Evolutionary conservation across 257 asterid genomes (phyloP).

Genomic region (Nicotiana benthamiana): DNA sequence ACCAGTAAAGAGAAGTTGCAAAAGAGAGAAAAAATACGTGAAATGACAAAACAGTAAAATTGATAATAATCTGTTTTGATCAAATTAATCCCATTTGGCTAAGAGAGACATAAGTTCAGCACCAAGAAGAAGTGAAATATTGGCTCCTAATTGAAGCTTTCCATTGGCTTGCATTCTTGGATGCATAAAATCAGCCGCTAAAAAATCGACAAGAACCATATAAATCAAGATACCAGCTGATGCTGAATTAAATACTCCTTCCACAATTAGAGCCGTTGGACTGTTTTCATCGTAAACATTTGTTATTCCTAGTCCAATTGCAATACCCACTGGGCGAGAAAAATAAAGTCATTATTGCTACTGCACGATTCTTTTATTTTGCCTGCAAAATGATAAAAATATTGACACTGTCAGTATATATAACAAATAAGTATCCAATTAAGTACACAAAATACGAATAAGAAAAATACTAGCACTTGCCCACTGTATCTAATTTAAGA

Average conservation of each 20-base stretch:
- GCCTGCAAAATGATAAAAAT: background rate
- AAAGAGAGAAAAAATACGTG: too few species aligned
- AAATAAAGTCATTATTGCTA: conserved; percentile 3
- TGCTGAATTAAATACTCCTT: conserved; percentile 8
- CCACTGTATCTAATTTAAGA: too few species aligned
- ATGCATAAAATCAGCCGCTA: conserved; percentile 12
- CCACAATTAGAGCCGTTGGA: conserved; percentile 11
- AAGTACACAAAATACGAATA: too few species aligned
- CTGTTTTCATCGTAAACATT: conserved; percentile 6
- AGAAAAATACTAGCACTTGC: too few species aligned
- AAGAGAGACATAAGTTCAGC: conserved; percentile 8
- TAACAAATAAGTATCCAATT: too few species aligned
- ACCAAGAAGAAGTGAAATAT: conserved; percentile 14
- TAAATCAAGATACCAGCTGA: conserved; percentile 15
- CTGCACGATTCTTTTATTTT: background rate
- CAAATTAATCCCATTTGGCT: conserved; percentile 10
- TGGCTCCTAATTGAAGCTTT: conserved; percentile 13
- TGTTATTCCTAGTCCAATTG: conserved; percentile 2
- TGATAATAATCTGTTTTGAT: background rate
- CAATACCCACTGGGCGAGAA: conserved; percentile 13
- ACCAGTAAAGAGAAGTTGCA: too few species aligned
- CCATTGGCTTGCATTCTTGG: conserved; percentile 14
- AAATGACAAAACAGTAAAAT: background rate
- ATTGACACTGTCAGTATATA: too few species aligned
- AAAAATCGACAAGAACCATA: conserved; percentile 10